Evolutionary conservation across 2,329 filamentous ascomycete genomes (phyloP).

Genomic region (Fusarium aywerte): DNA sequence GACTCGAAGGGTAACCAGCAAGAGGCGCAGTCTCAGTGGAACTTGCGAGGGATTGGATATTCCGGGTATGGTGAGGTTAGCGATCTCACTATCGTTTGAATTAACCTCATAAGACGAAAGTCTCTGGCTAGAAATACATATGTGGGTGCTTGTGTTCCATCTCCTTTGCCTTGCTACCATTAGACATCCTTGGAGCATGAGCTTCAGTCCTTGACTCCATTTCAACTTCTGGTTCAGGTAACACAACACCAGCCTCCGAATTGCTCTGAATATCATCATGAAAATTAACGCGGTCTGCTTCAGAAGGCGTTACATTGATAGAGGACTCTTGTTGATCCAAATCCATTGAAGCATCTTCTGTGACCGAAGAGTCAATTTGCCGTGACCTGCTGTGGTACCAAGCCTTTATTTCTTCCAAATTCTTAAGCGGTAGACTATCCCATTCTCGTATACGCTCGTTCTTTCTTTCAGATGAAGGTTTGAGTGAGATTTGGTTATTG

Average conservation of each 20-base stretch:
- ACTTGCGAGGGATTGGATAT: neutral
- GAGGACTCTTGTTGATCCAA: neutral
- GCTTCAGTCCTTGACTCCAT: neutral
- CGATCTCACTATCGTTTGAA: neutral
- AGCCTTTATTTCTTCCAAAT: conserved; percentile 23
- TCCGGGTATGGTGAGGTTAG: neutral
- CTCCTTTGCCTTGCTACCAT: conserved; percentile 31
- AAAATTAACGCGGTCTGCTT: neutral
- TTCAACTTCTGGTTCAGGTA: neutral
- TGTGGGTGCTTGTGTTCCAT: conserved; percentile 31
- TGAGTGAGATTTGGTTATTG: conserved; percentile 2
- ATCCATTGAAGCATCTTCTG: neutral
- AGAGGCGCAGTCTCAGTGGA: neutral
- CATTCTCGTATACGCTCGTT: conserved; percentile 47
- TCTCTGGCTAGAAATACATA: conserved; percentile 35
- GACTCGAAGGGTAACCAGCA: neutral
- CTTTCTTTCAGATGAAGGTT: conserved; percentile 38
- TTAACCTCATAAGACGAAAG: neutral
- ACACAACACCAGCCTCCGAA: fast-evolving
- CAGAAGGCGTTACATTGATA: too few relatives aligned
- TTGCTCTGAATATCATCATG: neutral
- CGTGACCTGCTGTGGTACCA: conserved; percentile 39
- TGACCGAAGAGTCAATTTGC: fast-evolving
- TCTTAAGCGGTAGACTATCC: conserved; percentile 42
- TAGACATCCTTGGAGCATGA: neutral